Base-by-base conservation (phyloP, 1,284 basidiomycete genomes). In the Ganoderma sinense region DNA sequence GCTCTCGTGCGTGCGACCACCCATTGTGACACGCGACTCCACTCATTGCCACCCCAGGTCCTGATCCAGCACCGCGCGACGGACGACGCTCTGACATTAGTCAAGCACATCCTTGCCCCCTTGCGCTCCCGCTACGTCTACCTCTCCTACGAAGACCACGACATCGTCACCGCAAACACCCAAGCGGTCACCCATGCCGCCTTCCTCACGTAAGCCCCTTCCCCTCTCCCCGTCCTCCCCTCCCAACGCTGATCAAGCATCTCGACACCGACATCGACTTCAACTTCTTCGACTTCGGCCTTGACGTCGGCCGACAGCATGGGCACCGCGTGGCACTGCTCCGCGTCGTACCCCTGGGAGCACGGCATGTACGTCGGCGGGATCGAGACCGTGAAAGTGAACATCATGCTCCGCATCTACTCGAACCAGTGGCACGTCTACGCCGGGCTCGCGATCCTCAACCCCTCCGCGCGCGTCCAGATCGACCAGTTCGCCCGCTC, bases 401-500 rank as follows among this genome's bases (percentile, higher is more conserved):
- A 99, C 86, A 94, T 99, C 78, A 93, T 94, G 71, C 88, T 97
- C 18, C 95, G 98, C 1, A 99, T 99, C 78, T 99, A 99, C 82
- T 90, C 95, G 58, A 97, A 97, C 79, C 94, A 97, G 77, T 99
- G 97, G 97, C 98, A 99, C 83, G 97, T 99, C 76, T 99, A 99
- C 80, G 98, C 98, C 33, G 98, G 97, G 3, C 89, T 99, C 16
- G 97, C 98, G 0, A 94, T 99, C 77, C 89, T 99, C 73, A 99
- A 99, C 81, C 97, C 98, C 1, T 91, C 89, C n/a, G 97, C 98
- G 0, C 89, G 90, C 65, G 82, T 87, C 2, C 97, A 98, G 81
- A 98, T 99, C 73, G 88, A 96, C 77, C 93, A 98, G 80, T 99
- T 92, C 77, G 93, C 97, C 1, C 88, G 89, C 72, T 94, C 92